Base-by-base conservation (phyloP, 257 asterid genomes). In the Solanum chiquidenum region DNA sequence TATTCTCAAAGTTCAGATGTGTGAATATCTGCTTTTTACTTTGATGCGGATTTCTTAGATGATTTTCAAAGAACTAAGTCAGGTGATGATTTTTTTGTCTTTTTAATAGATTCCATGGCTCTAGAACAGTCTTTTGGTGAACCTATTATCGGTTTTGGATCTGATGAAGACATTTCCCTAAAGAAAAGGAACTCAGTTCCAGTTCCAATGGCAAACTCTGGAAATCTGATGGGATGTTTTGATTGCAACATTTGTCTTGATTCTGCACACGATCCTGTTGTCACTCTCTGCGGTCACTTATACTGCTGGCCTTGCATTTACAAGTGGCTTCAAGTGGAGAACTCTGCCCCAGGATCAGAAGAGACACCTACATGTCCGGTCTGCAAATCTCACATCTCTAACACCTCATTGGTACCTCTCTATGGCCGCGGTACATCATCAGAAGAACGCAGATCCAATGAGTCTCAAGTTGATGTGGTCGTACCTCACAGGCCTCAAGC, bases 301-400 rank as follows among this genome's bases (percentile, higher is more conserved):
- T 96, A 94, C 88, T 96, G 99, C 88, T 96, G 99, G 99, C 95
- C 98, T 11, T 96, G 99, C 94, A 95, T 96, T 86, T 96, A 89
- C 90, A 83, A 89, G 46, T 91, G 93, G 93, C 52, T 91, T 25
- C 62, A 80, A 31, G 74, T 84, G 31, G 85, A 82, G 76, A 49
- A 33, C 38, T 23, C 87, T 16, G 37, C 79, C 71, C 60, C 46
- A 14, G 86, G 80, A 4, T 62, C 92, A 58, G 91, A 73, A 5
- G 64, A 79, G 73, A 83, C 42, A 18, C 89, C 89, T 5, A 89
- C 75, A 21, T 91, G 93, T 79, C 93, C 91, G 1, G 91, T 91
- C 49, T 91, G 92, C 87, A 91, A 91, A 83, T 75, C 90, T n/a
- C 42, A 83, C 44, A 83, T 89, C 33, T 90, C 90, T 7, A 83